Evolutionary conservation across 2,329 filamentous ascomycete species (phyloP).

Genomic region (Aureobasidium melanogenum): DNA sequence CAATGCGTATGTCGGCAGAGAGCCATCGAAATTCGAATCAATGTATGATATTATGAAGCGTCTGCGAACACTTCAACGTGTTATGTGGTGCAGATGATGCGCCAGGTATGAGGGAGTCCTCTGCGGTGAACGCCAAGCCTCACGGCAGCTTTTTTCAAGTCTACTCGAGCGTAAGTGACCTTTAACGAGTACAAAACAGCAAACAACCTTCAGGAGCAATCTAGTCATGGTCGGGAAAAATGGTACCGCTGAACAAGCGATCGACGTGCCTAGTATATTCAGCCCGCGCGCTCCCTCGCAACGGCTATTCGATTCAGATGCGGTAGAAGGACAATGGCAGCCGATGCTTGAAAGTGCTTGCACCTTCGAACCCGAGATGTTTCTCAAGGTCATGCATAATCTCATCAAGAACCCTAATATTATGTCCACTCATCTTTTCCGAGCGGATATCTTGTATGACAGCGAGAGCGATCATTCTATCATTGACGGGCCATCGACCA

Average conservation of each 20-base stretch:
- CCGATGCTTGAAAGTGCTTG: constrained; percentile 39
- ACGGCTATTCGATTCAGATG: background rate
- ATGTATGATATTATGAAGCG: too few species aligned
- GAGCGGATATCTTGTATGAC: constrained; percentile 64
- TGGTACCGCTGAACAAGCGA: background rate
- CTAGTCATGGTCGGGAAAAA: background rate
- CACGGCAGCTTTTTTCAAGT: background rate
- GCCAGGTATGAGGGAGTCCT: background rate
- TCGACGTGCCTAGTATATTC: background rate
- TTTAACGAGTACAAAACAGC: background rate
- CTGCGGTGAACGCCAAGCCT: background rate
- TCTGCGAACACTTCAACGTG: too few species aligned
- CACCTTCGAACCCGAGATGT: constrained; percentile 54
- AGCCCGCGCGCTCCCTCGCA: background rate
- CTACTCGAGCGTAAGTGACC: background rate
- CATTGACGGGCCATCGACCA: constrained; percentile 11
- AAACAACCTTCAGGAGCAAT: background rate
- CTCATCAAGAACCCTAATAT: constrained; percentile 71
- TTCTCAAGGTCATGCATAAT: constrained; percentile 61
- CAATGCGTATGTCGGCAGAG: too few species aligned
- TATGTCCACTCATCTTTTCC: constrained; percentile 68
- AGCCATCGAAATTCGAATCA: too few species aligned
- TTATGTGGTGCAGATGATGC: too few species aligned
- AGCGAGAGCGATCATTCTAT: constrained; percentile 27
- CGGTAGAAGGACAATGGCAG: constrained; percentile 14